phyloP scores from a whole-genome alignment of 78 protist genomes.

The slime mould (Dictyostelium discoideum) region DNA sequence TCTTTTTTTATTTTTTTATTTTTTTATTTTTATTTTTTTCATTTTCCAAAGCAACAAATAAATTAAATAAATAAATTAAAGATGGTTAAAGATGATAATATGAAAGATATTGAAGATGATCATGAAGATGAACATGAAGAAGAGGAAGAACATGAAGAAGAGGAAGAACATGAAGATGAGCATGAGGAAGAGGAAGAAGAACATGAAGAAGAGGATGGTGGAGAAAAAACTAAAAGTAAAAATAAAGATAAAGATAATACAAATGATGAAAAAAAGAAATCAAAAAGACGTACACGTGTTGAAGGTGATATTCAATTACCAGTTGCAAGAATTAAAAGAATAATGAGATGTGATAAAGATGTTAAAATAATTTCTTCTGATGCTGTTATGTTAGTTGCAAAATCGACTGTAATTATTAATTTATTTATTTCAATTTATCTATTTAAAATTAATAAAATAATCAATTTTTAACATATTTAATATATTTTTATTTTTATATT shows the following conservation, averaged over 20 bases:
- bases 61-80: neutral
- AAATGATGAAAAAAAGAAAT: neutral
- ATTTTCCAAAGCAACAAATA: too few relatives aligned
- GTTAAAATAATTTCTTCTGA: slow-evolving; percentile 52
- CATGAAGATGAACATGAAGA: slow-evolving; percentile 12
- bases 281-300: neutral
- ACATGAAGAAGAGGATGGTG: slow-evolving; percentile 7
- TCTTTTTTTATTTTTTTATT: too few relatives aligned
- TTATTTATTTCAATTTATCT: too few relatives aligned
- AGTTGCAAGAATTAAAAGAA: slow-evolving; percentile 67
- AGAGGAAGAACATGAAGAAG: neutral
- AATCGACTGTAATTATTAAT: slow-evolving; percentile 47
- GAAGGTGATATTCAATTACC: slow-evolving; percentile 6
- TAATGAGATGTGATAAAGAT: slow-evolving; percentile 67
- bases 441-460: neutral
- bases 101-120: slow-evolving; percentile 12
- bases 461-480: neutral
- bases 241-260: neutral
- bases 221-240: neutral
- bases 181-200: slow-evolving; percentile 24
- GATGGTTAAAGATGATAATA: slow-evolving; percentile 26
- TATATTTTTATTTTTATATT: neutral
- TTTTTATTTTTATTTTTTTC: too few relatives aligned
- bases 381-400: slow-evolving; percentile 37
- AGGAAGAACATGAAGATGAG: slow-evolving; percentile 8